phyloP scores from a whole-genome alignment of 2,329 filamentous ascomycete species.

The Calcarisporium arbuscula region DNA sequence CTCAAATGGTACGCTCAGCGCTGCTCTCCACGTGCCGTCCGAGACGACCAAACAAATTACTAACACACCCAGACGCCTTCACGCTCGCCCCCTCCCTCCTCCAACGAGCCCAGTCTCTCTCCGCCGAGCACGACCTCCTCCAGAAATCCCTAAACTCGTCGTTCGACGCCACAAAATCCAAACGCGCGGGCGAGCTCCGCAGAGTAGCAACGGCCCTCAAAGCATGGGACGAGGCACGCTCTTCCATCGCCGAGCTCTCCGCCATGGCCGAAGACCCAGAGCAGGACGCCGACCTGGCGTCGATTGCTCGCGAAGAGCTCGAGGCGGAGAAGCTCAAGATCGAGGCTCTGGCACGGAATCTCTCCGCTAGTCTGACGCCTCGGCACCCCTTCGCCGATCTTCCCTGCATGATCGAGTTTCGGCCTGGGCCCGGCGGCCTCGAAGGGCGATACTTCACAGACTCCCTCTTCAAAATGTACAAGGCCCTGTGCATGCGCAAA shows the following conservation, averaged over 20 bases:
- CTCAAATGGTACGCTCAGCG: slow-evolving; percentile 22
- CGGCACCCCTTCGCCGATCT: slow-evolving; percentile 84
- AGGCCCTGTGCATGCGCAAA: slow-evolving; percentile 63
- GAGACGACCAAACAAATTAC: not conserved
- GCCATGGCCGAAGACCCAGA: slow-evolving; percentile 38
- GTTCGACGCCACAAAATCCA: slow-evolving; percentile 53
- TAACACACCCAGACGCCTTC: slow-evolving; percentile 10
- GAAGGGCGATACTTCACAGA: slow-evolving; percentile 89
- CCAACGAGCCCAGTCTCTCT: slow-evolving; percentile 50
- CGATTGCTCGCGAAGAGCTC: slow-evolving; percentile 78
- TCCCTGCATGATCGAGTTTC: slow-evolving; percentile 85
- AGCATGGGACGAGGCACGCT: slow-evolving; percentile 50
- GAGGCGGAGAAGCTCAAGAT: slow-evolving; percentile 57
- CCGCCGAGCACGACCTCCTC: slow-evolving; percentile 52
- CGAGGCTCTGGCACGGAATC: slow-evolving; percentile 53
- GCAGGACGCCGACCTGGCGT: slow-evolving; percentile 63
- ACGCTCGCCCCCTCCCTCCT: slow-evolving; percentile 49
- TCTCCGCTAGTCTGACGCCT: slow-evolving; percentile 76
- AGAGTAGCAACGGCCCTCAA: slow-evolving; percentile 50
- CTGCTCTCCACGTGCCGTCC: not conserved
- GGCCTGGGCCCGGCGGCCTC: slow-evolving; percentile 84
- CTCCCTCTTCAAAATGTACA: slow-evolving; percentile 86
- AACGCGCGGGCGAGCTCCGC: slow-evolving; percentile 55
- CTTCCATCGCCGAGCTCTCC: slow-evolving; percentile 47
- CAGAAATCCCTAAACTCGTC: slow-evolving; percentile 40